Evolutionary conservation across 2,329 filamentous ascomycete species (phyloP), one percentile per base, ranked within the genome.

Genomic region (Penicillium sp.): DNA sequence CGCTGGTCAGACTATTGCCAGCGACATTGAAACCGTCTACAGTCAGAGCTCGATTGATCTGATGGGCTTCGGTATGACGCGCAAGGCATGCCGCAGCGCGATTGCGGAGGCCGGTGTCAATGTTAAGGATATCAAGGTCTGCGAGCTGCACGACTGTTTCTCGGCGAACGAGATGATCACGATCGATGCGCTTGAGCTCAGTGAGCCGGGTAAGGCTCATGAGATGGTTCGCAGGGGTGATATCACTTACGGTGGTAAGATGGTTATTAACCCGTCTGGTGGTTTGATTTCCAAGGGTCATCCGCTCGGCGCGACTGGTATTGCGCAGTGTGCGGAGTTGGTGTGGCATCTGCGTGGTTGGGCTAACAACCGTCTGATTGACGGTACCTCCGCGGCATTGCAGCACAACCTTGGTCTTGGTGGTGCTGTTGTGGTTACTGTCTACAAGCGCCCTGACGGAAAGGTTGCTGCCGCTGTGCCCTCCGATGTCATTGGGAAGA

Each of bases 121-220:
- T 5, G 78, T 89, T 0, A 75, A 78, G 32, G 89, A 96, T 61
- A 83, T 93, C 59, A 86, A 88, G 67, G 89, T 97, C 14, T 92
- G 91, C 68, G 93, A 97, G 78, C 81, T 97, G 57, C 94, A 97
- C 76, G 94, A 97, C 78, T 97, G 94, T 79, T 97, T 97, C 83
- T 92, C 87, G 16, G 87, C 93, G 24, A 97, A 97, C 73, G 91
- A 97, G 80, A 89, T 97, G 88, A 83, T 94, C 48, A 87, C 86
- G 1, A 86, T 97, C 47, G 93, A 97, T 71, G 91, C 91, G 0
- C 82, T 97, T 1, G 92, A 91, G 1, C 82, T 97, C 10, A 85
- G 82, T 39, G 86, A 86, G 55, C 85, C 83, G 13, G 93, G 93
- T 14, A 93, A 91, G 73, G 94, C 93, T 0, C 92, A 97, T 72